A percentile compares a stretch with the other conserved stretches of the same genome.
These are phyloP conservation scores for Candida coquimbonensis DNA, from an alignment of 805 yeast species.

Conservation along the genomic window DNA sequence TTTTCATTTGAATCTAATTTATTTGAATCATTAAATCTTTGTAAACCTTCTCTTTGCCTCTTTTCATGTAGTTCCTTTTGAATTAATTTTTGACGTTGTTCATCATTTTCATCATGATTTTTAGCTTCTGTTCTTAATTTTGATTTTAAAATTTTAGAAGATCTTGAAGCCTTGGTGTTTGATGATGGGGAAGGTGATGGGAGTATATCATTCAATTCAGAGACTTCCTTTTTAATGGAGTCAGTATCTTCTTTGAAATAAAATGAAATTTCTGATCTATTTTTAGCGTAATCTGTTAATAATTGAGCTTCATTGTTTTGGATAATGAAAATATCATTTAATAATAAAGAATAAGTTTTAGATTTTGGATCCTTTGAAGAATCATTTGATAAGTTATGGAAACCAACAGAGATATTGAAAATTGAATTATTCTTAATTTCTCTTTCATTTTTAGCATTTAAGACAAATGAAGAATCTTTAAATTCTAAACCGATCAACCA, in stretches of 20 bases:
- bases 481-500: conserved; percentile 87
- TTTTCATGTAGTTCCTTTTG: conserved; percentile 80
- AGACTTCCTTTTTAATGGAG: conserved; percentile 29
- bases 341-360: conserved; percentile 59
- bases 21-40: conserved; percentile 74
- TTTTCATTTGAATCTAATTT: conserved; percentile 54
- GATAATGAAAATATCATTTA: conserved; percentile 77
- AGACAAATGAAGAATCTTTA: conserved; percentile 68
- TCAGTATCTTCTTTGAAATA: conserved; percentile 65
- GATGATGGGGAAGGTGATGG: conserved; percentile 13
- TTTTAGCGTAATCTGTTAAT: conserved; percentile 69
- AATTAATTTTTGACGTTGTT: conserved; percentile 71
- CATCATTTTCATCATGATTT: conserved; percentile 68
- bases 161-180: conserved; percentile 23
- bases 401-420: conserved; percentile 71
- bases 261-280: conserved; percentile 70
- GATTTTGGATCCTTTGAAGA: conserved; percentile 39
- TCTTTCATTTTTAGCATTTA: conserved; percentile 69
- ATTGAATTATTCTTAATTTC: conserved; percentile 64
- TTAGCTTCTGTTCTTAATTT: conserved; percentile 73
- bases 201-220: conserved; percentile 31
- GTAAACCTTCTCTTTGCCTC: conserved; percentile 80
- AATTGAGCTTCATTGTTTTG: conserved; percentile 50
- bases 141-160: conserved; percentile 66
- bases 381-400: conserved; percentile 50